Evolutionary conservation across 495 filamentous ascomycete species (phyloP).

Genomic region (Clavariopsis aquatica): DNA sequence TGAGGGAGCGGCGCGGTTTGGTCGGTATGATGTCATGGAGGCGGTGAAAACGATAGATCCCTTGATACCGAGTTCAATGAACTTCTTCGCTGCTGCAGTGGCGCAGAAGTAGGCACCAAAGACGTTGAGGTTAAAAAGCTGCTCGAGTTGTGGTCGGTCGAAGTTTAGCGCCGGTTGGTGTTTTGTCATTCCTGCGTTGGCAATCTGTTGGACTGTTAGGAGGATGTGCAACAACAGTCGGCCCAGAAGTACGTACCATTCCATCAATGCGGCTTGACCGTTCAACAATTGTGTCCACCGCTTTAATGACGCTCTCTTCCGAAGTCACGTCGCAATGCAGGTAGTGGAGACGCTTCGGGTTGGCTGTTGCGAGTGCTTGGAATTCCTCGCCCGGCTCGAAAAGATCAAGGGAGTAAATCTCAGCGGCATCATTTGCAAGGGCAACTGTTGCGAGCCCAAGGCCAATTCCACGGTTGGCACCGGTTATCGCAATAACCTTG

Average conservation of each 20-base stretch:
- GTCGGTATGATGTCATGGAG: constrained; percentile 53
- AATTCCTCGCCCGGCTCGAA: constrained; percentile 50
- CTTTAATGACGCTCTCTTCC: constrained; percentile 47
- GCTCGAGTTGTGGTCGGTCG: constrained; percentile 45
- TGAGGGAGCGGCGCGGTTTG: constrained; percentile 46
- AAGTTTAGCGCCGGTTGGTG: constrained; percentile 52
- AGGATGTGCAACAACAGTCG: not conserved
- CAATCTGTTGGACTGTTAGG: constrained; percentile 20
- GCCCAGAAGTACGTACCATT: constrained; percentile 40
- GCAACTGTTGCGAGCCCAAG: constrained; percentile 27
- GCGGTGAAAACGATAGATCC: constrained; percentile 52
- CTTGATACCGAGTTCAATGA: constrained; percentile 50
- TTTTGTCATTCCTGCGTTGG: constrained; percentile 54
- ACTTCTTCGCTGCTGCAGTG: constrained; percentile 45
- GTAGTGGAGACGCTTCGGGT: constrained; percentile 45
- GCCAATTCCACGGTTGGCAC: constrained; percentile 27
- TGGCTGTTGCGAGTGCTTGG: constrained; percentile 39
- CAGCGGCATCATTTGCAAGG: constrained; percentile 44
- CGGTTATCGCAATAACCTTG: constrained; percentile 35
- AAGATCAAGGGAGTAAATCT: constrained; percentile 50
- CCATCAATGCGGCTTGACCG: constrained; percentile 53
- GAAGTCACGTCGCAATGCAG: constrained; percentile 49
- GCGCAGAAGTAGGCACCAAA: constrained; percentile 51
- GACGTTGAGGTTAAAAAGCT: constrained; percentile 51
- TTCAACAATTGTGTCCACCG: constrained; percentile 47